Percentiles rank a stretch among this genome's conserved stretches.
These are phyloP conservation scores for Toxoplasma gondii DNA, from an alignment of 169 alveolate genomes.

Conservation along the genomic window DNA sequence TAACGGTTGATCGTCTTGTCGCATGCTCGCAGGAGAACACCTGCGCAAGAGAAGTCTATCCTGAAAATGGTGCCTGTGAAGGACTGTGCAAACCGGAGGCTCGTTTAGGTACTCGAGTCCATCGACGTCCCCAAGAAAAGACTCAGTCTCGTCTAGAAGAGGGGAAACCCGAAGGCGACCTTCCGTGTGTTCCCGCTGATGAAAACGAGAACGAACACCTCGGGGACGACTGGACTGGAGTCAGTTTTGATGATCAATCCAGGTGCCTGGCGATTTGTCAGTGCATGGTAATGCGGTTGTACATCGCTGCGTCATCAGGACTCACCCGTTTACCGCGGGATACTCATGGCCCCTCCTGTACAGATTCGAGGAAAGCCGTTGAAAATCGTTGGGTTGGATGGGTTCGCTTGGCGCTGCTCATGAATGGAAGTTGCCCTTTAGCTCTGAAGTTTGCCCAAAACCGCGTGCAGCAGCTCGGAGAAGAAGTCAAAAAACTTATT, in stretches of 20 bases:
- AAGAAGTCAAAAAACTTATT: neutral
- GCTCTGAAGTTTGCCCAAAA: neutral
- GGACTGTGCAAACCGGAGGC: neutral
- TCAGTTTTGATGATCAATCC: neutral
- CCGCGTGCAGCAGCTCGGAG: neutral
- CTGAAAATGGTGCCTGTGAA: no score
- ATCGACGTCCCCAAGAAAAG: neutral
- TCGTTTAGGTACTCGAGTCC: neutral
- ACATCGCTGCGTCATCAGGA: neutral
- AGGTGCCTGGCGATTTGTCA: neutral
- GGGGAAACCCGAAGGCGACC: neutral
- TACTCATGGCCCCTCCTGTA: neutral
- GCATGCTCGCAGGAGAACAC: no score
- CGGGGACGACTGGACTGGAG: neutral
- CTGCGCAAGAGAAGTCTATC: no score
- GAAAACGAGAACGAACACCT: neutral
- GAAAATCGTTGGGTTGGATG: neutral
- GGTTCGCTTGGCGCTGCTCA: constrained; percentile 20
- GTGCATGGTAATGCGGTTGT: neutral
- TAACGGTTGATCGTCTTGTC: no score
- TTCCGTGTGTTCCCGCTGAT: neutral
- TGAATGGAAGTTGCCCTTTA: neutral
- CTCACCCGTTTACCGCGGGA: neutral
- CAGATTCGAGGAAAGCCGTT: neutral
- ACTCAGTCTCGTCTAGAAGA: neutral